Percentiles rank a stretch among this genome's conserved stretches.
Conservation (phyloP, 2,329 filamentous ascomycete genomes). For the Paracamarosporium sp. region DNA sequence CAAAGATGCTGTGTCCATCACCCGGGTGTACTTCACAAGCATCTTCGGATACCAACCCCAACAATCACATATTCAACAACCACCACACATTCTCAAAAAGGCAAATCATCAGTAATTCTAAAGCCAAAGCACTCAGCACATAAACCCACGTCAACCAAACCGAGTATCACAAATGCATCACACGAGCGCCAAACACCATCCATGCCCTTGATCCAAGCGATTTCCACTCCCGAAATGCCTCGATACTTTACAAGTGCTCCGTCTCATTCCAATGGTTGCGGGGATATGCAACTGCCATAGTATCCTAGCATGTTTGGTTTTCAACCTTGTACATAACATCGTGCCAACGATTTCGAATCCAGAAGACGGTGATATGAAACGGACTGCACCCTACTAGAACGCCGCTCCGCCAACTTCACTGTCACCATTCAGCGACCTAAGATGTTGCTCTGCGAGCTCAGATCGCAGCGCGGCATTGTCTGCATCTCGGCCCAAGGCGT, state of each 20-base stretch:
- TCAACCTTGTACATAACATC: conserved; percentile 3
- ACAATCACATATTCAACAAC: no score
- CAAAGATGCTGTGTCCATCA: no score
- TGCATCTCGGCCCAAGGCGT: conserved; percentile 51
- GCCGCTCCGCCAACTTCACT: conserved; percentile 45
- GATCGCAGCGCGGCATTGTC: conserved; percentile 53
- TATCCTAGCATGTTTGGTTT: conserved; percentile 2
- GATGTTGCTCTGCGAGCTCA: conserved; percentile 55
- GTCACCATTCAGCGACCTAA: conserved; percentile 51
- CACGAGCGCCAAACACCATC: background rate
- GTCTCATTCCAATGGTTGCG: background rate
- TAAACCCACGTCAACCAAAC: background rate
- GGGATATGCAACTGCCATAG: background rate
- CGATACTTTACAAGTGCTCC: conserved; percentile 14
- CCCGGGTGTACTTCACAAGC: no score
- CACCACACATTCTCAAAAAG: no score
- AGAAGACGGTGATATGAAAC: background rate
- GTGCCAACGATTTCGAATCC: background rate
- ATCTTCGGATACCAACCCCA: no score
- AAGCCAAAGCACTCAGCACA: background rate
- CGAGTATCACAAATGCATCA: background rate
- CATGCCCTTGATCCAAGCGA: conserved; percentile 7
- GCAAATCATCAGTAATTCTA: no score
- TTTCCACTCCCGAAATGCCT: conserved; percentile 10
- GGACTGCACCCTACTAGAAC: conserved; percentile 29